These are phyloP conservation scores for Theobroma cacao DNA, from an alignment of 345 rosid genomes.

Conservation along the genomic window DNA sequence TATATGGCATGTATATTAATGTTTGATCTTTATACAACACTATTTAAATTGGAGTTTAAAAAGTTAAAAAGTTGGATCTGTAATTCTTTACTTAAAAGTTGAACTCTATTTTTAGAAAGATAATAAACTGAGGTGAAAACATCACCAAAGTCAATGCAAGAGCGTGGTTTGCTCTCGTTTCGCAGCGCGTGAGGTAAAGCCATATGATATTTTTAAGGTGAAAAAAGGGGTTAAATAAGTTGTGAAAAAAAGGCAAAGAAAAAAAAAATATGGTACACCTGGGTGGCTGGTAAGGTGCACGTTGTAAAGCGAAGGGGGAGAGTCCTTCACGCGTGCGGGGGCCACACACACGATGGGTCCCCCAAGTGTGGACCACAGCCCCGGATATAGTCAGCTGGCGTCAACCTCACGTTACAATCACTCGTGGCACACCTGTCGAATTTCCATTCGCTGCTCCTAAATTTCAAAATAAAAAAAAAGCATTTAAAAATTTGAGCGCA, in stretches of 20 bases:
- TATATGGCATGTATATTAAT: not conserved
- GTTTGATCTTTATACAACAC: conserved; percentile 5
- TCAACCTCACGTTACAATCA: conserved; percentile 28
- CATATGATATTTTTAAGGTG: not conserved
- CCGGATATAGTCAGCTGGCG: conserved; percentile 34
- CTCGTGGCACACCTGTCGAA: conserved; percentile 4
- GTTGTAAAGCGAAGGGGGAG: conserved; percentile 20
- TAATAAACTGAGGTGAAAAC: not conserved
- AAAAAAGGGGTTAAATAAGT: not conserved
- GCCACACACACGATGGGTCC: conserved; percentile 23
- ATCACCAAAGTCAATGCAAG: not conserved
- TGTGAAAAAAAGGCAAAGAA: too few relatives aligned
- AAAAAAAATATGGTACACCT: not conserved
- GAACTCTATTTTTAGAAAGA: not conserved
- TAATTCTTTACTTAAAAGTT: not conserved
- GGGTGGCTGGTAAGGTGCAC: conserved; percentile 27
- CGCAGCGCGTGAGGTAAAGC: not conserved
- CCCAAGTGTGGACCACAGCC: conserved; percentile 26
- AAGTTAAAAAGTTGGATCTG: not conserved
- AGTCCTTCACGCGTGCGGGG: conserved; percentile 37
- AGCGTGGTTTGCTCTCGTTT: not conserved
- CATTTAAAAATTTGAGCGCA: not conserved
- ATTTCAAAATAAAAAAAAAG: too few relatives aligned
- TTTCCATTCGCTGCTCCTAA: not conserved
- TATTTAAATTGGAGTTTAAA: not conserved